Percentiles rank a stretch among this genome's conserved stretches.
Evolutionary conservation across 2,329 filamentous ascomycete genomes (phyloP).

Genomic region (Zasmidium cellare): DNA sequence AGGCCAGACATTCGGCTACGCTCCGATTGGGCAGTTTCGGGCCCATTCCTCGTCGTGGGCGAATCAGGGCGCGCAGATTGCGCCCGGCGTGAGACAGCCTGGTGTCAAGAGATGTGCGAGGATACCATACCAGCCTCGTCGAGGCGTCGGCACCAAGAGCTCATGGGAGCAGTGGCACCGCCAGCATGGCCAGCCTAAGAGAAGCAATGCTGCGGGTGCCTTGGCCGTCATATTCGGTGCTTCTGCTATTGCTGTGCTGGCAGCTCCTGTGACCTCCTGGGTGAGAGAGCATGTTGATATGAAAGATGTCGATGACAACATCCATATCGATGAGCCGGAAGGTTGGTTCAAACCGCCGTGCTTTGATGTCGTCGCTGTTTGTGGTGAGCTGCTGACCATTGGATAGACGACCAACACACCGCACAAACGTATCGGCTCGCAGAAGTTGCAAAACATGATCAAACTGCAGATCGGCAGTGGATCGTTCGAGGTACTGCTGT

Average conservation of each 20-base stretch:
- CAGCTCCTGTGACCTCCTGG: constrained; percentile 20
- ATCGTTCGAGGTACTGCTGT: constrained; percentile 64
- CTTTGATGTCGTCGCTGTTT: not conserved
- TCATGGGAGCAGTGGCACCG: not conserved
- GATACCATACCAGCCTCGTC: constrained; percentile 11
- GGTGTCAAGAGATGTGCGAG: constrained; percentile 6
- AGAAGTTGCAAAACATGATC: constrained; percentile 37
- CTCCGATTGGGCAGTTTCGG: constrained; percentile 12
- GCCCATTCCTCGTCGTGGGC: constrained; percentile 14
- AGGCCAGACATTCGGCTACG: not conserved
- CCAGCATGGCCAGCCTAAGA: constrained; percentile 11
- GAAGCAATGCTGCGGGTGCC: constrained; percentile 18
- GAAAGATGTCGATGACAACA: constrained; percentile 1
- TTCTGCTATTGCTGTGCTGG: constrained; percentile 22
- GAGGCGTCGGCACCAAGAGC: constrained; percentile 15
- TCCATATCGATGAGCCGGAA: constrained; percentile 3
- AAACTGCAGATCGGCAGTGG: constrained; percentile 58
- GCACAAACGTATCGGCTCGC: constrained; percentile 19
- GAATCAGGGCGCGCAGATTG: constrained; percentile 19
- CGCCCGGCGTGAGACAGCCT: constrained; percentile 21
- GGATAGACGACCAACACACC: not conserved
- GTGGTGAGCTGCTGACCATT: not conserved
- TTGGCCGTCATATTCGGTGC: constrained; percentile 20
- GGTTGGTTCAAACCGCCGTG: constrained; percentile 2
- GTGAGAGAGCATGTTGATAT: constrained; percentile 9